Conservation (phyloP, 768 basidiomycete genomes). For the Cystofilobasidium capitatum region DNA sequence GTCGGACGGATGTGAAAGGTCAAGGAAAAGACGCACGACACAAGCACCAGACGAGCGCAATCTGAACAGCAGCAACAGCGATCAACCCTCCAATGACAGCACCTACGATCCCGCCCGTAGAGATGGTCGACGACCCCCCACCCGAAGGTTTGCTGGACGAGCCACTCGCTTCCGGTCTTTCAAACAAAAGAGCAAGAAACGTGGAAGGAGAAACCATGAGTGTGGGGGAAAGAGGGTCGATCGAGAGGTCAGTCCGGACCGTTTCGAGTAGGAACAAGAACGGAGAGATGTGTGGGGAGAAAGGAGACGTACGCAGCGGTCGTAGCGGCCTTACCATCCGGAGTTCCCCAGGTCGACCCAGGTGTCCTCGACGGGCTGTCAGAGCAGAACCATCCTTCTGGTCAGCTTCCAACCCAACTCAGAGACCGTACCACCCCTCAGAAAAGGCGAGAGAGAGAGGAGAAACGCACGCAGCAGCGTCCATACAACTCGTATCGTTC, state of each 20-base stretch:
- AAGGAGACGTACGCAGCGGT: slow-evolving; percentile 11
- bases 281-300: background rate
- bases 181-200: no score
- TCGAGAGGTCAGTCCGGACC: background rate
- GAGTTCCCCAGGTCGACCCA: slow-evolving; percentile 19
- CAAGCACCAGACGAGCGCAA: slow-evolving; percentile 14
- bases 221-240: no score
- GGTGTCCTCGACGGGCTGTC: slow-evolving; percentile 20
- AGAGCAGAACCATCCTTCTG: no score
- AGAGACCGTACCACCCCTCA: background rate
- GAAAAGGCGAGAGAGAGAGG: background rate
- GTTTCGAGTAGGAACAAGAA: no score
- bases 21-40: slow-evolving; percentile 6
- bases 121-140: no score
- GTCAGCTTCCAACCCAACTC: no score
- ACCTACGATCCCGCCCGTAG: slow-evolving; percentile 14
- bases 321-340: slow-evolving; percentile 21
- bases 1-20: background rate
- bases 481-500: slow-evolving; percentile 15
- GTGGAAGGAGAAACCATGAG: background rate
- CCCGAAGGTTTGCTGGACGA: no score
- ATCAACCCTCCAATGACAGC: slow-evolving; percentile 6
- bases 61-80: slow-evolving; percentile 6
- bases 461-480: slow-evolving; percentile 18
- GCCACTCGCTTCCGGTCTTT: background rate